These are phyloP conservation scores for Pichia exigua DNA, from an alignment of 805 yeast species.

Conservation along the genomic window DNA sequence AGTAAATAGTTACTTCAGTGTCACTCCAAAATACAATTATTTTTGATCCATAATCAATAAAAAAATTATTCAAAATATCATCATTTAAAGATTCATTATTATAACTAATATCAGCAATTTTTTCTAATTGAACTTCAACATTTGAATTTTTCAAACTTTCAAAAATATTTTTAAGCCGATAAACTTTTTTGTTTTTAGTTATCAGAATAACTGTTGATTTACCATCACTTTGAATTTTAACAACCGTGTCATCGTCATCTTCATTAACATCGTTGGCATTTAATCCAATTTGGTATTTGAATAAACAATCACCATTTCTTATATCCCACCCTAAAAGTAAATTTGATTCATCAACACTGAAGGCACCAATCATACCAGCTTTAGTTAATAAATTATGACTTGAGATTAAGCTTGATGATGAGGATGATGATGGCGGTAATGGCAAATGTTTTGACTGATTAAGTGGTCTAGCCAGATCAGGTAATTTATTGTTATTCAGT, in stretches of 20 bases:
- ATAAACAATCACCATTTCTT: constrained; percentile 12
- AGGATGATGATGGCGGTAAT: not conserved
- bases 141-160: constrained; percentile 6
- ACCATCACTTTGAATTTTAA: constrained; percentile 25
- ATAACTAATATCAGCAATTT: constrained; percentile 4
- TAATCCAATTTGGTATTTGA: not conserved
- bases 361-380: constrained; percentile 23
- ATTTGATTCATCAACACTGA: constrained; percentile 27
- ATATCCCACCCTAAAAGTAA: constrained; percentile 27
- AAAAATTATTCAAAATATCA: constrained; percentile 7
- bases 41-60: constrained; percentile 28
- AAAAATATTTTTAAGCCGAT: constrained; percentile 16
- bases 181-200: constrained; percentile 20
- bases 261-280: not conserved
- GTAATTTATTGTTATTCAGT: not conserved
- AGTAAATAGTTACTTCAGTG: constrained; percentile 15
- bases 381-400: constrained; percentile 19
- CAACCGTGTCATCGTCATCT: constrained; percentile 4
- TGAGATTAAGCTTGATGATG: not conserved
- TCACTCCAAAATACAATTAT: constrained; percentile 18
- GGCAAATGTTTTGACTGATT: not conserved
- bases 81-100: not conserved
- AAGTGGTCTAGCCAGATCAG: not conserved
- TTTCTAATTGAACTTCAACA: constrained; percentile 1
- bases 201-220: constrained; percentile 20